Evolutionary conservation across 2,329 filamentous ascomycete genomes (phyloP), one percentile per base, ranked within the genome.

Genomic region (Colletotrichum tanaceti): DNA sequence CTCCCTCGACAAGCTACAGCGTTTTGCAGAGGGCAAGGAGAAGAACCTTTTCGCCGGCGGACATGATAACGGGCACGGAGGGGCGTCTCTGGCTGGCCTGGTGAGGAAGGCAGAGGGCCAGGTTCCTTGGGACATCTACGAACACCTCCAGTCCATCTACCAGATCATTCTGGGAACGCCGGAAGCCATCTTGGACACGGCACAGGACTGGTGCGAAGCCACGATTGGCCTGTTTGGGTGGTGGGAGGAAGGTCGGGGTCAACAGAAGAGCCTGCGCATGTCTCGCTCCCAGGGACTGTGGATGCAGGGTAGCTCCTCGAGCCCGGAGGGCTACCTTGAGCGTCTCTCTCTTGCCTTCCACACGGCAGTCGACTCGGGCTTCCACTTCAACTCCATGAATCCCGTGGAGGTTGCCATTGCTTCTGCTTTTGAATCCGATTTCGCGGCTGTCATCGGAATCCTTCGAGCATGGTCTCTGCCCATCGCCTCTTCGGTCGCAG

Each of bases 201-300:
- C 94, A 1, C 90, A 95, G 75, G 94, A 98, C 78, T 98, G 95
- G 95, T 89, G 95, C 59, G 95, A 98, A 81, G 94, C 93, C 0
- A 92, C 91, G 0, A 81, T 98, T 68, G 92, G 91, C 1, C 82
- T 98, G 58, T 90, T 94, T 39, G 90, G 92, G 6, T 98, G 95
- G 95, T 97, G 94, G 94, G 91, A 97, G 75, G 93, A 96, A 70
- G 87, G 88, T n/a, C 87, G 89, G 68, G 86, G 64, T 71, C 83
- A 78, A 58, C 79, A 79, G 68, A 83, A 80, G 73, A 79, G 75
- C 57, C 75, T 79, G 22, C 76, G 78, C 65, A 73, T 82, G 43
- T 81, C 83, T 14, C 79, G 81, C 38, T 77, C 80, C n/a, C 78
- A 80, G 71, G 74, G 75, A 39, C 70, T 84, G 22, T 71, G 73